A percentile compares a stretch with the other conserved stretches of the same genome.
phyloP scores from a whole-genome alignment of 768 basidiomycete species.

The Suillus ampliporus region DNA sequence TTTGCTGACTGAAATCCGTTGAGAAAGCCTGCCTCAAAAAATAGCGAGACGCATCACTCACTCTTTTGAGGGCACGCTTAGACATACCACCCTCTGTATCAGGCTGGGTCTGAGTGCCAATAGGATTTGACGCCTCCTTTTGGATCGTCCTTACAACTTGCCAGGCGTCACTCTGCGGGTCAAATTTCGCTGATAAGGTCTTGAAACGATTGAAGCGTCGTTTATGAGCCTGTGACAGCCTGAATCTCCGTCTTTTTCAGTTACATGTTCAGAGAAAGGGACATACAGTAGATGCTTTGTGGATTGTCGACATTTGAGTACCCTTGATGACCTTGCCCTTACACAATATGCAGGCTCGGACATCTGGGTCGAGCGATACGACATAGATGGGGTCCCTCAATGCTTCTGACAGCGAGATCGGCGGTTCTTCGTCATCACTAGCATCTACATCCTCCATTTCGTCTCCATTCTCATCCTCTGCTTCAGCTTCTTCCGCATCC shows the following conservation, averaged over 20 bases:
- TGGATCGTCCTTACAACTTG: constrained; percentile 38
- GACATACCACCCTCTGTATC: constrained; percentile 43
- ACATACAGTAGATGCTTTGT: constrained; percentile 69
- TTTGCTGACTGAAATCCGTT: constrained; percentile 49
- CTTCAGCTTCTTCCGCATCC: constrained; percentile 26
- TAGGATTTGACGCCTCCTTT: constrained; percentile 4
- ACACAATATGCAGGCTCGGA: constrained; percentile 69
- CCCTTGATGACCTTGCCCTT: constrained; percentile 76
- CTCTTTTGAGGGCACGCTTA: constrained; percentile 69
- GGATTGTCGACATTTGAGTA: constrained; percentile 56
- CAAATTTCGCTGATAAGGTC: constrained; percentile 43
- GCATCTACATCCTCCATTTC: constrained; percentile 27
- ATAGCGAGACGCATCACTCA: constrained; percentile 33
- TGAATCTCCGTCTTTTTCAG: constrained; percentile 9
- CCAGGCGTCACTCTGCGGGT: constrained; percentile 55
- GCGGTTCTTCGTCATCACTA: constrained; percentile 41
- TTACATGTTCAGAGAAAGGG: constrained; percentile 17
- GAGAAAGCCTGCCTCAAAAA: not conserved
- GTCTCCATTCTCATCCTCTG: constrained; percentile 32
- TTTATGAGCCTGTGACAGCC: constrained; percentile 58
- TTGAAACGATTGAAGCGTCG: constrained; percentile 62
- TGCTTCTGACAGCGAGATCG: constrained; percentile 62
- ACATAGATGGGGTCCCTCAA: constrained; percentile 68
- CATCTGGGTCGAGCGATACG: constrained; percentile 57
- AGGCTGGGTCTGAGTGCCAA: not conserved